Evolutionary conservation across 768 basidiomycete species (phyloP).

Genomic region (Podaxis rugospora): DNA sequence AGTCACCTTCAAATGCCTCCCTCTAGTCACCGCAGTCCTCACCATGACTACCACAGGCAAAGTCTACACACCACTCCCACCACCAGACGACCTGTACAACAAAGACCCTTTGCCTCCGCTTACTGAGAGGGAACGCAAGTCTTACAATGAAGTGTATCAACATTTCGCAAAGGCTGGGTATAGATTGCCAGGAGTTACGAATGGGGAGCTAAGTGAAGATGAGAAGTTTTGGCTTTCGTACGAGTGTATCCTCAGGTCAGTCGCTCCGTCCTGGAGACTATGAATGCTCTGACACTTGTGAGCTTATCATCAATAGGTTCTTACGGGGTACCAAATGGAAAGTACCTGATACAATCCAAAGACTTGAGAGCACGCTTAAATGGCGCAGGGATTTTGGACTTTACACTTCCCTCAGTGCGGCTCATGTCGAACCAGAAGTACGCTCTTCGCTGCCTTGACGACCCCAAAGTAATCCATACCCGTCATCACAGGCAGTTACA

Average conservation of each 20-base stretch:
- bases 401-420: conserved; percentile 54
- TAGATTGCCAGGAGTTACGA: conserved; percentile 36
- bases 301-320: conserved; percentile 36
- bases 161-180: conserved; percentile 52
- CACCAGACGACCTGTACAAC: conserved; percentile 21
- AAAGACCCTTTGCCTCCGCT: conserved; percentile 27
- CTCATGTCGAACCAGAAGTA: conserved; percentile 72
- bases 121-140: conserved; percentile 35
- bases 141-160: conserved; percentile 45
- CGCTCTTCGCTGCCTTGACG: conserved; percentile 11
- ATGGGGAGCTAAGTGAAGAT: conserved; percentile 44
- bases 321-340: conserved; percentile 73
- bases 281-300: not conserved
- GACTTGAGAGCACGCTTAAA: conserved; percentile 63
- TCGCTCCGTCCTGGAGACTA: not conserved
- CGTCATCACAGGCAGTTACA: conserved; percentile 52
- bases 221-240: conserved; percentile 75
- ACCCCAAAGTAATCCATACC: not conserved
- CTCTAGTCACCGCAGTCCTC: not conserved
- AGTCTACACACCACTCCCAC: conserved; percentile 25
- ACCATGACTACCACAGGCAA: conserved; percentile 17
- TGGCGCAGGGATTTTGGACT: conserved; percentile 82
- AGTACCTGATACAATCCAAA: conserved; percentile 46
- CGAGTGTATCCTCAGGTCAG: conserved; percentile 62
- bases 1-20: not conserved